A percentile compares a stretch with the other conserved stretches of the same genome.
Evolutionary conservation across 2,329 filamentous ascomycete genomes (phyloP).

Genomic region (Colletotrichum sp.): DNA sequence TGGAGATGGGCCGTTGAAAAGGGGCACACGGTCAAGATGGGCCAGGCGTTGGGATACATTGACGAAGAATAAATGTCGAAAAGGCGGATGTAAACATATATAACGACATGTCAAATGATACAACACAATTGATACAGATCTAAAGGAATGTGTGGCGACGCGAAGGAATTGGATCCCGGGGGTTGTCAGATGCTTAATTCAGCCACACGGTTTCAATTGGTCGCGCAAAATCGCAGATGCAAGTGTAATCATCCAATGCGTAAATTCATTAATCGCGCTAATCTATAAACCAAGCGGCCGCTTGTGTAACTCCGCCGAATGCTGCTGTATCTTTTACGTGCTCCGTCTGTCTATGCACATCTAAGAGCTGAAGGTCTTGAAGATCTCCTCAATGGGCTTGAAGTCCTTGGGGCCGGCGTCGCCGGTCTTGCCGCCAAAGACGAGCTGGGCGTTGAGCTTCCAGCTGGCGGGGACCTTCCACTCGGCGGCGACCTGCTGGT

Average conservation of each 20-base stretch:
- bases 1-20: slow-evolving; percentile 89
- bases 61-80: slow-evolving; percentile 48
- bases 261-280: slow-evolving; percentile 12
- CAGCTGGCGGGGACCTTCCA: slow-evolving; percentile 77
- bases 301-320: neutral
- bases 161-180: neutral
- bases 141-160: neutral
- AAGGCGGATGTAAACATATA: slow-evolving; percentile 1
- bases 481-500: slow-evolving; percentile 69
- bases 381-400: slow-evolving; percentile 67
- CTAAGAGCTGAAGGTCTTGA: slow-evolving; percentile 68
- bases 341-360: neutral
- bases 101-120: neutral
- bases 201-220: neutral
- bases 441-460: slow-evolving; percentile 82
- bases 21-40: slow-evolving; percentile 88
- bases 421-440: slow-evolving; percentile 73
- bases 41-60: slow-evolving; percentile 82
- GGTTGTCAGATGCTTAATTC: slow-evolving; percentile 1
- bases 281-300: neutral
- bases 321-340: neutral
- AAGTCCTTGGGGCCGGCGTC: slow-evolving; percentile 68
- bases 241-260: slow-evolving; percentile 8
- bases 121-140: neutral
- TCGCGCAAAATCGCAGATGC: neutral